These are phyloP conservation scores for Gaertneriomyces sp. DNA, from an alignment of 192 early-diverging fungal species.

Conservation along the genomic window DNA sequence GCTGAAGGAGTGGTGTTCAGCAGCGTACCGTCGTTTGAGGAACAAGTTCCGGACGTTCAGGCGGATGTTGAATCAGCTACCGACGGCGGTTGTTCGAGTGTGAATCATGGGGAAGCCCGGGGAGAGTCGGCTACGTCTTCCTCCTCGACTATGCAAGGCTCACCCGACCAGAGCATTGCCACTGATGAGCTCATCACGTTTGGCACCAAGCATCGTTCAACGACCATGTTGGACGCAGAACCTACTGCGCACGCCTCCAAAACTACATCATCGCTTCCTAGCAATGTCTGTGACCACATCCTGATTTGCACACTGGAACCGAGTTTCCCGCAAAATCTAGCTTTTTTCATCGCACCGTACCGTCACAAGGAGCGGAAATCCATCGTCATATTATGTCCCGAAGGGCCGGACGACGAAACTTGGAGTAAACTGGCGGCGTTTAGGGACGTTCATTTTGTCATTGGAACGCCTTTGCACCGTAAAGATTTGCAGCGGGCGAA, in stretches of 20 bases:
- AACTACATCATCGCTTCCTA: constrained; percentile 11
- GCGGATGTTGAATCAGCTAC: not conserved
- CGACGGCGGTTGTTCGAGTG: too few species aligned
- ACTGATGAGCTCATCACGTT: constrained; percentile 14
- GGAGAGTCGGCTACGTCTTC: not conserved
- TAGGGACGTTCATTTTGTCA: constrained; percentile 50
- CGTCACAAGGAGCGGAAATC: constrained; percentile 53
- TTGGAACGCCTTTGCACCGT: constrained; percentile 56
- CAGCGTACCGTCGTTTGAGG: constrained; percentile 2
- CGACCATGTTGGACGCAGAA: constrained; percentile 9
- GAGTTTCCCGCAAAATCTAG: constrained; percentile 63
- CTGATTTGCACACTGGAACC: constrained; percentile 57
- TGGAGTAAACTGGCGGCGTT: constrained; percentile 46
- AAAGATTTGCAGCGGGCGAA: constrained; percentile 57
- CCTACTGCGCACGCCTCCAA: not conserved
- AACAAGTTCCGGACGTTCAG: not conserved
- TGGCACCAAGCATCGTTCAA: not conserved
- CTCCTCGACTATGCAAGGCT: not conserved
- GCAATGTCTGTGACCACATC: constrained; percentile 53
- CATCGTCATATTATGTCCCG: constrained; percentile 59
- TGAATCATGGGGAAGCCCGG: not conserved
- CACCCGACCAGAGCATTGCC: not conserved
- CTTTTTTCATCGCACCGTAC: constrained; percentile 63
- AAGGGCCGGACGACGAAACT: constrained; percentile 40
- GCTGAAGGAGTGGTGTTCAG: constrained; percentile 9